These are phyloP conservation scores for Picochlorum sp. DNA, from an alignment of 139 green algal species.

Conservation along the genomic window DNA sequence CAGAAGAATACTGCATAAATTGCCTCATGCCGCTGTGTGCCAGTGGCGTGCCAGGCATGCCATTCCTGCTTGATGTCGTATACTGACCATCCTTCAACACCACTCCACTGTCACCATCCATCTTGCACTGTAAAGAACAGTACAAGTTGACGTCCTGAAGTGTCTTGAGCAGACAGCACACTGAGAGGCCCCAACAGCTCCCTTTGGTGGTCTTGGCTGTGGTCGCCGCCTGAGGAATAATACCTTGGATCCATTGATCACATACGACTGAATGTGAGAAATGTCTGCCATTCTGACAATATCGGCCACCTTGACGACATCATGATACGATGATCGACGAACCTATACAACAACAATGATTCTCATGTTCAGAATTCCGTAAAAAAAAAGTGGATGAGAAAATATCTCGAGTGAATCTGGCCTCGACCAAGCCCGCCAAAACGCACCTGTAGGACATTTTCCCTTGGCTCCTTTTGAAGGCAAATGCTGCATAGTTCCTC, in stretches of 20 bases:
- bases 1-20: background rate
- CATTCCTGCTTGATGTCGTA: too few relatives aligned
- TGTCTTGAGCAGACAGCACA: conserved; percentile 31
- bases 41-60: too few relatives aligned
- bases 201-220: conserved; percentile 47
- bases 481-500: conserved; percentile 2
- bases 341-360: conserved; percentile 30
- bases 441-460: conserved; percentile 16
- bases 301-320: conserved; percentile 70
- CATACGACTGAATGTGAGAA: conserved; percentile 64
- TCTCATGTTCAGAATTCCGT: background rate
- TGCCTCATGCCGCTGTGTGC: too few relatives aligned
- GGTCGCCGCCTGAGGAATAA: conserved; percentile 68
- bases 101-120: conserved; percentile 10
- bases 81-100: too few relatives aligned
- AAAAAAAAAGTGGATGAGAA: background rate
- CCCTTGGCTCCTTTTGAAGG: background rate
- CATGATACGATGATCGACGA: conserved; percentile 67
- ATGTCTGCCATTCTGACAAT: conserved; percentile 46
- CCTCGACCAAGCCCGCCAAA: background rate
- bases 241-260: conserved; percentile 72
- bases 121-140: conserved; percentile 40
- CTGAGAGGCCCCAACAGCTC: conserved; percentile 17
- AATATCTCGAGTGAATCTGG: background rate
- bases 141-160: conserved; percentile 32